Evolutionary conservation across 352 stramenopile genomes (phyloP).

Genomic region (Pythium sp.): DNA sequence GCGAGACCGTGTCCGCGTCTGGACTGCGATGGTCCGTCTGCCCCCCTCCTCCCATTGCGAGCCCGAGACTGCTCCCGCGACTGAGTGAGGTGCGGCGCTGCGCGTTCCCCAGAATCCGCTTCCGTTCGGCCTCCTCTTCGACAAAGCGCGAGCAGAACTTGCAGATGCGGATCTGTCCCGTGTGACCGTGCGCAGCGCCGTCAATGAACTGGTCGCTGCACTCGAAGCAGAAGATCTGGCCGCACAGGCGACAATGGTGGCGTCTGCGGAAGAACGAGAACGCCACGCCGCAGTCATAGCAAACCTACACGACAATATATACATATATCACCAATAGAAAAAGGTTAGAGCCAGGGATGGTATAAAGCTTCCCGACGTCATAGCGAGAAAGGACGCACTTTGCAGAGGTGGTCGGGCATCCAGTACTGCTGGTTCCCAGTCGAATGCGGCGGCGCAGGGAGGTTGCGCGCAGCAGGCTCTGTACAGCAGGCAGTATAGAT

Average conservation of each 20-base stretch:
- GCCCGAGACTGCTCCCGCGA: constrained; percentile 11
- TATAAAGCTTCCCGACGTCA: background rate
- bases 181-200: constrained; percentile 51
- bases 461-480: constrained; percentile 25
- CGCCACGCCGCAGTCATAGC: constrained; percentile 71
- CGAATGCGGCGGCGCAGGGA: constrained; percentile 29
- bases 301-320: constrained; percentile 41
- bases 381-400: constrained; percentile 29
- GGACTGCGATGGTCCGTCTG: background rate
- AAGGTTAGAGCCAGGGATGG: background rate
- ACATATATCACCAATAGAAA: background rate
- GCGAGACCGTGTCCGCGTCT: constrained; percentile 13
- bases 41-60: background rate
- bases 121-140: constrained; percentile 34
- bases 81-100: constrained; percentile 13
- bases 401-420: constrained; percentile 86
- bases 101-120: constrained; percentile 20
- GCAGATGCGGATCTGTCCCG: constrained; percentile 64
- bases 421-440: constrained; percentile 68
- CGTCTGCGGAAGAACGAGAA: constrained; percentile 83
- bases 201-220: constrained; percentile 81
- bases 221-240: constrained; percentile 84
- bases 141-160: constrained; percentile 68
- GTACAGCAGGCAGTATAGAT: background rate
- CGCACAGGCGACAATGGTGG: constrained; percentile 86